A percentile compares a stretch with the other conserved stretches of the same genome.
Conservation (phyloP, 257 asterid genomes). For the Fraxinus quadrangulata region DNA sequence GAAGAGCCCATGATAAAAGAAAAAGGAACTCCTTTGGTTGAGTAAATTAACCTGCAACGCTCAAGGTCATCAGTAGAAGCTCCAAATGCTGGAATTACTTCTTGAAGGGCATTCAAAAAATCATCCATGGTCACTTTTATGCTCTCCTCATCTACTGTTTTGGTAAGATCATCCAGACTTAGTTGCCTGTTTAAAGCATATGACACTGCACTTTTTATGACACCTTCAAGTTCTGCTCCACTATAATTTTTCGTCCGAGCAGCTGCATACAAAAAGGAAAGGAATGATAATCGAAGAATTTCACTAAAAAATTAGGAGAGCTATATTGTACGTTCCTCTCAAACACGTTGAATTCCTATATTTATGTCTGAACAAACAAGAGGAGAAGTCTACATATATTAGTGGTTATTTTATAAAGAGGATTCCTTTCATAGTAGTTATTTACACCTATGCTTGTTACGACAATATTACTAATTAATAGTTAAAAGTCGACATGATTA, state of each 20-base stretch:
- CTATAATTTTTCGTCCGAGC: conserved; percentile 94
- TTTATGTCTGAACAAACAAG: background rate
- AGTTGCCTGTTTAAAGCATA: conserved; percentile 93
- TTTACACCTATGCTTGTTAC: background rate
- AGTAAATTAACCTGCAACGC: conserved; percentile 78
- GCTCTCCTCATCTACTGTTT: conserved; percentile 89
- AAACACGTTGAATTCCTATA: background rate
- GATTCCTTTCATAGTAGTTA: background rate
- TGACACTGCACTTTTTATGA: conserved; percentile 97
- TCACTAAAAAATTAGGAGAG: background rate
- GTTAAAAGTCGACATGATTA: background rate
- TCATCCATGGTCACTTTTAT: conserved; percentile 93
- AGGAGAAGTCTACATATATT: background rate
- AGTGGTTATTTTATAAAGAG: background rate
- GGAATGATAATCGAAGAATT: conserved; percentile 1
- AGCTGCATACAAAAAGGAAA: conserved; percentile 57
- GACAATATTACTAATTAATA: no score
- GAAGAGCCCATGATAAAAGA: conserved; percentile 3
- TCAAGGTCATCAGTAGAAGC: conserved; percentile 99
- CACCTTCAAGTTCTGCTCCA: conserved; percentile 99
- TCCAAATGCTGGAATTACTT: conserved; percentile 96
- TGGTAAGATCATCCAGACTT: conserved; percentile 87
- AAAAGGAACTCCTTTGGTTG: background rate
- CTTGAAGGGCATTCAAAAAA: conserved; percentile 75
- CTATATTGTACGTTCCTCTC: background rate